These are phyloP conservation scores for Diaporthe sp. DNA, from an alignment of 2,329 filamentous ascomycete species.

Conservation along the genomic window DNA sequence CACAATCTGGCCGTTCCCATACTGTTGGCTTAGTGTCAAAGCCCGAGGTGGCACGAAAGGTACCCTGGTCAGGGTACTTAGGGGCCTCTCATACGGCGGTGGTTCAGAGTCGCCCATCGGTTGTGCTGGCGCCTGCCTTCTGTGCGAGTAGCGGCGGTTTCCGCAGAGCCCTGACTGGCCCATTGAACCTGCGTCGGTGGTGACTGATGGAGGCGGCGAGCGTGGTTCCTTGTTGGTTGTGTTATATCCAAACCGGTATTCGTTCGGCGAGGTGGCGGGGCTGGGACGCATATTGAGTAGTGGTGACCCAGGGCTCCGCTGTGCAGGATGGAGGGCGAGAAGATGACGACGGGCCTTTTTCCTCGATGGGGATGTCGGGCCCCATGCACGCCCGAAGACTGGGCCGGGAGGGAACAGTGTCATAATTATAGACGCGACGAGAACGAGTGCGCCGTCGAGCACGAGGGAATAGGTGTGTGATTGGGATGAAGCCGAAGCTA, in stretches of 20 bases:
- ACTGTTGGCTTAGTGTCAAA: conserved; percentile 34
- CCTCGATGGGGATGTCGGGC: conserved; percentile 53
- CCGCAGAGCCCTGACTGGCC: not conserved
- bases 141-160: conserved; percentile 32
- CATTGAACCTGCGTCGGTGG: not conserved
- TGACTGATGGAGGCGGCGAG: conserved; percentile 17
- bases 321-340: not conserved
- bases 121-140: conserved; percentile 27
- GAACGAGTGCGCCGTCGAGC: conserved; percentile 57
- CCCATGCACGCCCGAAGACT: conserved; percentile 58
- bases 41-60: conserved; percentile 37
- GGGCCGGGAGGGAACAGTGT: conserved; percentile 55
- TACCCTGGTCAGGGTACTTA: conserved; percentile 18
- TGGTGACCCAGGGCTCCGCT: conserved; percentile 22
- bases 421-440: conserved; percentile 54
- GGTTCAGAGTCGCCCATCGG: not conserved
- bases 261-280: conserved; percentile 2
- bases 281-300: conserved; percentile 4
- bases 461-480: conserved; percentile 56
- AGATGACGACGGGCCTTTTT: conserved; percentile 18
- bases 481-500: conserved; percentile 53
- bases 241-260: conserved; percentile 1
- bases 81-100: conserved; percentile 36
- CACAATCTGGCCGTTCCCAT: conserved; percentile 30
- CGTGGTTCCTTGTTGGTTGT: conserved; percentile 28